Conservation (phyloP, 176 grass and related monocot genomes). For the Raddia distichophylla region DNA sequence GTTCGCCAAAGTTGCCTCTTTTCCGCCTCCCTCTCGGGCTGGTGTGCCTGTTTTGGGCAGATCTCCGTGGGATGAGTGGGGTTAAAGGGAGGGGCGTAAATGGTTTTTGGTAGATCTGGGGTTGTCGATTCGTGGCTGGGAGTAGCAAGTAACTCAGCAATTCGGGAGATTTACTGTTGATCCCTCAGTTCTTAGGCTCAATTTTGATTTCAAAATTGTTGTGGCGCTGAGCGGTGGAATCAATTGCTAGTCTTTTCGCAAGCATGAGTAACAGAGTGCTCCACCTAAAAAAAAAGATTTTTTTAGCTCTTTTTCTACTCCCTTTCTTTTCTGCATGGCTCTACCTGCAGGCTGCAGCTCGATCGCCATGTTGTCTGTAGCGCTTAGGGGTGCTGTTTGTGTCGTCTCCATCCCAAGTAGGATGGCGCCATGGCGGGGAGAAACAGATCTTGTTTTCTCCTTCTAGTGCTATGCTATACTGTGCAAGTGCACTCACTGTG, state of each 20-base stretch:
- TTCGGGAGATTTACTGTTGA: neutral
- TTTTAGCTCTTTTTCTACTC: neutral
- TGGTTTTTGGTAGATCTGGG: constrained; percentile 38
- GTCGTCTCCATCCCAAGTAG: constrained; percentile 40
- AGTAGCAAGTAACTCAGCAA: neutral
- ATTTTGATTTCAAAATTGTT: constrained; percentile 20
- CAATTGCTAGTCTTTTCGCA: neutral
- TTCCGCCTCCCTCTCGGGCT: constrained; percentile 1
- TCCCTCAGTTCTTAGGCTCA: neutral
- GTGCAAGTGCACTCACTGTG: constrained; percentile 34
- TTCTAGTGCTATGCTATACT: constrained; percentile 15
- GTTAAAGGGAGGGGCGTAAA: neutral
- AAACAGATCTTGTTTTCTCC: constrained; percentile 22
- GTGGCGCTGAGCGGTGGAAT: neutral
- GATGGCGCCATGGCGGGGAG: neutral
- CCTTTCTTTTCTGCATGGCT: neutral
- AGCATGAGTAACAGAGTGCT: constrained; percentile 5
- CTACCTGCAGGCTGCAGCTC: neutral
- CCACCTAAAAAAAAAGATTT: neutral
- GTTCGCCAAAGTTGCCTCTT: constrained; percentile 23
- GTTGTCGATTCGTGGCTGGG: neutral
- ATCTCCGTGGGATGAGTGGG: constrained; percentile 37
- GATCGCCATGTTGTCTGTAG: constrained; percentile 1
- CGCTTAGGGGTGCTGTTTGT: constrained; percentile 23
- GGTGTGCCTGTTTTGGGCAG: constrained; percentile 25